These are phyloP conservation scores for Xerocomus amazonicus DNA, from an alignment of 1,284 basidiomycete species.

Conservation along the genomic window DNA sequence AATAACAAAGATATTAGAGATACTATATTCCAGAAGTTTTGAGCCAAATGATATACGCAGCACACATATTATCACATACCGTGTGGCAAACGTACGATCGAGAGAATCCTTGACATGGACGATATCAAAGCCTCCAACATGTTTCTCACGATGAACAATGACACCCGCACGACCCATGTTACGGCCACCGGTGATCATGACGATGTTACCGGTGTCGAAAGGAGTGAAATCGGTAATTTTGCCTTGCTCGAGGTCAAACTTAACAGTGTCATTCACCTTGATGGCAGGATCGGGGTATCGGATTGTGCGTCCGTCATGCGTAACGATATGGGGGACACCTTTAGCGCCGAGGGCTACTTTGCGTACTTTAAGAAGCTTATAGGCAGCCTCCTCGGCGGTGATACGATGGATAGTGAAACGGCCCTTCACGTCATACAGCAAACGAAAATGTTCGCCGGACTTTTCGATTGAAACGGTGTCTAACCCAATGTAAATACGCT, in stretches of 20 bases:
- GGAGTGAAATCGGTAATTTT: constrained; percentile 95
- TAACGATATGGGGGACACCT: constrained; percentile 96
- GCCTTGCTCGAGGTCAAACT: constrained; percentile 92
- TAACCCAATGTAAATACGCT: constrained; percentile 29
- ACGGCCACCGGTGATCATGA: constrained; percentile 97
- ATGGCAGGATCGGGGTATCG: constrained; percentile 98
- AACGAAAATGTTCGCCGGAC: constrained; percentile 99
- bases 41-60: background rate
- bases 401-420: constrained; percentile 99
- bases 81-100: constrained; percentile 94
- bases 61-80: constrained; percentile 49
- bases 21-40: constrained; percentile 43
- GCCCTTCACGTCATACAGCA: constrained; percentile 99
- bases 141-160: constrained; percentile 95
- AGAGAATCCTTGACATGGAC: constrained; percentile 96
- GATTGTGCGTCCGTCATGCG: constrained; percentile 99
- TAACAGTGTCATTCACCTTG: constrained; percentile 97
- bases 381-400: constrained; percentile 94
- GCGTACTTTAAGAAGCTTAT: constrained; percentile 98
- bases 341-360: constrained; percentile 89
- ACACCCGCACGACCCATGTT: constrained; percentile 99
- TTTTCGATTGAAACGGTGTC: constrained; percentile 98
- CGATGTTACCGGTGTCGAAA: constrained; percentile 97
- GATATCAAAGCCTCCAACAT: constrained; percentile 97
- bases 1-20: constrained; percentile 97